Evolutionary conservation across 768 basidiomycete genomes (phyloP).

Genomic region (Scleroderma citrinum): DNA sequence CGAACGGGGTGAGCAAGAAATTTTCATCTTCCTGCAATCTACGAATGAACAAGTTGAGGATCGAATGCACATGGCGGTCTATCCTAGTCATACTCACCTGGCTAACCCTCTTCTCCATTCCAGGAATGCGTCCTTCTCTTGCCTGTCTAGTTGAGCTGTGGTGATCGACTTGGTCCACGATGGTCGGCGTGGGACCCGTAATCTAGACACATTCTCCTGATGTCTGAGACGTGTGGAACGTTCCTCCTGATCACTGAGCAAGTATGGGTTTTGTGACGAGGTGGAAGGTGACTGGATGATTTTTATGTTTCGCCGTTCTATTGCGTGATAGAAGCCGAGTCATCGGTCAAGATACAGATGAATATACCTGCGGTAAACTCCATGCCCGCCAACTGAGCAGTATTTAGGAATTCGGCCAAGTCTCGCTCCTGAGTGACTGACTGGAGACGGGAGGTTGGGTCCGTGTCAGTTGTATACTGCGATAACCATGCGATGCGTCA

Average conservation of each 20-base stretch:
- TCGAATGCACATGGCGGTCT: neutral
- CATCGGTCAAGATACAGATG: neutral
- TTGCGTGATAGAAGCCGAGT: conserved; percentile 1
- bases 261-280: conserved; percentile 71
- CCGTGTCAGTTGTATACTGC: conserved; percentile 75
- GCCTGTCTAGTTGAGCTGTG: conserved; percentile 70
- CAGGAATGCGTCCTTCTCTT: conserved; percentile 86
- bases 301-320: conserved; percentile 77
- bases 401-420: conserved; percentile 92
- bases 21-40: conserved; percentile 86
- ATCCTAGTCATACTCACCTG: conserved; percentile 49
- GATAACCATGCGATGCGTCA: neutral
- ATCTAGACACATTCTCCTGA: conserved; percentile 58
- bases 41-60: neutral
- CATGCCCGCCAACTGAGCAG: conserved; percentile 89
- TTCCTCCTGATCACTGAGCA: conserved; percentile 81
- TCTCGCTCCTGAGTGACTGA: conserved; percentile 96
- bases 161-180: conserved; percentile 84
- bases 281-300: conserved; percentile 54
- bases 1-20: conserved; percentile 92
- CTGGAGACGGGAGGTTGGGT: conserved; percentile 61
- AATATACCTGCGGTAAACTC: conserved; percentile 90
- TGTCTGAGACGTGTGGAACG: conserved; percentile 68
- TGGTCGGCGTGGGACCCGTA: conserved; percentile 87
- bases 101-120: conserved; percentile 92